These are phyloP conservation scores for Suillus clintonianus DNA, from an alignment of 768 basidiomycete genomes.

Conservation along the genomic window DNA sequence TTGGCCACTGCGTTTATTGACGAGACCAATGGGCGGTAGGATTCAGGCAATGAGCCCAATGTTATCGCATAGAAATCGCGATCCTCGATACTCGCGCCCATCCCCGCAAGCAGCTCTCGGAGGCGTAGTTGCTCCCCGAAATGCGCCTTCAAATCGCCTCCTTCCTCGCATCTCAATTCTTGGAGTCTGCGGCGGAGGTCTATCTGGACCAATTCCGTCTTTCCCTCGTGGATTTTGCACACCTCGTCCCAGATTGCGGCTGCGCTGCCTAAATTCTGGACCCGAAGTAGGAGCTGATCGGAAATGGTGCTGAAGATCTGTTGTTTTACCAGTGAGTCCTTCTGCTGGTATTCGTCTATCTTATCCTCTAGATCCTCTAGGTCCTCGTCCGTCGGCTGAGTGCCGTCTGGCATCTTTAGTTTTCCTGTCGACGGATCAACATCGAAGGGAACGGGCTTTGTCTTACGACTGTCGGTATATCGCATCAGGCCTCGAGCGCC, in stretches of 20 bases:
- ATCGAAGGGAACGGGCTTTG: neutral
- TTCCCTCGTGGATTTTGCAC: constrained; percentile 19
- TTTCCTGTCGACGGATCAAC: neutral
- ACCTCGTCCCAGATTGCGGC: constrained; percentile 21
- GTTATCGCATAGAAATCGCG: constrained; percentile 23
- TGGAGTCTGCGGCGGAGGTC: constrained; percentile 25
- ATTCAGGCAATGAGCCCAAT: constrained; percentile 24
- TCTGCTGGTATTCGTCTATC: constrained; percentile 12
- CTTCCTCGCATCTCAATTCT: constrained; percentile 22
- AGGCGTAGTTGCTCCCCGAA: constrained; percentile 10
- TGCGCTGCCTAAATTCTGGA: constrained; percentile 6
- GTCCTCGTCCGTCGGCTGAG: neutral
- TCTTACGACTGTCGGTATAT: neutral
- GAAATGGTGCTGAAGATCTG: constrained; percentile 22
- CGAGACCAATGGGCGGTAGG: constrained; percentile 21
- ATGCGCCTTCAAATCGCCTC: constrained; percentile 24
- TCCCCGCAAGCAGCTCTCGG: constrained; percentile 4
- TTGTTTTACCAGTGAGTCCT: constrained; percentile 22
- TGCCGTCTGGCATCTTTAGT: neutral
- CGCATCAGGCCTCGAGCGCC: neutral
- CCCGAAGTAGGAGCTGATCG: constrained; percentile 21
- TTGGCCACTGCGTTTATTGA: constrained; percentile 19
- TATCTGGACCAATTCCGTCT: constrained; percentile 21
- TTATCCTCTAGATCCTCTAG: constrained; percentile 8
- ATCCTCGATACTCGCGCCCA: constrained; percentile 20